Evolutionary conservation across 73 alveolate species (phyloP).

Genomic region (Paraurostyla sp.): DNA sequence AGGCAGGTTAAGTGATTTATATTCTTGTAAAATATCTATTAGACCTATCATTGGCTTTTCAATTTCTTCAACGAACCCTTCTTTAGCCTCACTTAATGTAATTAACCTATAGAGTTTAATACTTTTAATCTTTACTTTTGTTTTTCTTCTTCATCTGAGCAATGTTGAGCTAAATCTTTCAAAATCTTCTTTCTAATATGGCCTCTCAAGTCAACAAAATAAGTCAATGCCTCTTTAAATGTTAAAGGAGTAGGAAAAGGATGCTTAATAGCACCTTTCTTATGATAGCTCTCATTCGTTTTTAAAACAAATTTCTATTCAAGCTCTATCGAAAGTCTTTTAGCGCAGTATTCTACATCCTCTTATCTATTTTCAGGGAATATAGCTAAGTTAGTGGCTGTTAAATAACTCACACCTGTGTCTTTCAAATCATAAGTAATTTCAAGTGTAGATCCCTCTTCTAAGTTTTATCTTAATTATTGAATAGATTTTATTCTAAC

Average conservation of each 20-base stretch:
- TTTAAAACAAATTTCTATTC: slow-evolving; percentile 71
- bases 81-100: slow-evolving; percentile 62
- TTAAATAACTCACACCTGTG: slow-evolving; percentile 76
- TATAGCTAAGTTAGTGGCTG: slow-evolving; percentile 90
- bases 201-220: slow-evolving; percentile 89
- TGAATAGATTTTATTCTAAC: slow-evolving; percentile 66
- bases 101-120: not conserved
- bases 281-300: slow-evolving; percentile 23
- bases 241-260: slow-evolving; percentile 94
- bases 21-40: slow-evolving; percentile 6
- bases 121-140: slow-evolving; percentile 58
- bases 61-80: slow-evolving; percentile 65
- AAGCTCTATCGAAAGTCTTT: slow-evolving; percentile 75
- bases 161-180: slow-evolving; percentile 67
- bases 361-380: slow-evolving; percentile 86
- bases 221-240: slow-evolving; percentile 82
- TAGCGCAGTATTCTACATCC: slow-evolving; percentile 76
- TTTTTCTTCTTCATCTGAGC: slow-evolving; percentile 77
- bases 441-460: slow-evolving; percentile 92
- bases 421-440: slow-evolving; percentile 77
- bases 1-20: slow-evolving; percentile 65
- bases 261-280: slow-evolving; percentile 65
- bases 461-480: slow-evolving; percentile 82
- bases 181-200: slow-evolving; percentile 78
- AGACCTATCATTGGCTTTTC: slow-evolving; percentile 35